Conservation (phyloP, 345 rosid species). For the Barbarea vulgaris region DNA sequence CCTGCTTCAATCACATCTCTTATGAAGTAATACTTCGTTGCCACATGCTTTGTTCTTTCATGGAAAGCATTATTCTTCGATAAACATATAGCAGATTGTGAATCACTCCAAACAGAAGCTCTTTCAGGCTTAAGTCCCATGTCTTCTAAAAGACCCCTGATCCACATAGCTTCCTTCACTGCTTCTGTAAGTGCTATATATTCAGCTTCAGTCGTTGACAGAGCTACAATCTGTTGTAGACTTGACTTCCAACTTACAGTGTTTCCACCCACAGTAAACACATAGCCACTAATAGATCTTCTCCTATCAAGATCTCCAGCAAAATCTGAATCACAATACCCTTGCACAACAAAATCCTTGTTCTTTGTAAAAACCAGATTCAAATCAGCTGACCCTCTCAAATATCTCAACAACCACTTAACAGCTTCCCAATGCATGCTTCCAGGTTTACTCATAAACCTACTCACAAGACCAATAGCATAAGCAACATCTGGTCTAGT, state of each 20-base stretch:
- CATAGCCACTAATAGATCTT: not conserved
- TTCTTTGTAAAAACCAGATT: not conserved
- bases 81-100: not conserved
- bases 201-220: not conserved
- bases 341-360: not conserved
- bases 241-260: not conserved
- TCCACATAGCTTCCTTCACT: not conserved
- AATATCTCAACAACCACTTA: not conserved
- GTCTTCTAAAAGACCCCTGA: not conserved
- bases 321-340: not conserved
- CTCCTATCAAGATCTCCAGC: not conserved
- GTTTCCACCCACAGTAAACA: not conserved
- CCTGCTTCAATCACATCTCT: not conserved
- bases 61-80: not conserved
- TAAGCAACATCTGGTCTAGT: not conserved
- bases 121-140: not conserved
- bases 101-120: not conserved
- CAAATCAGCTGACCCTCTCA: rapidly evolving
- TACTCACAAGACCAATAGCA: not conserved
- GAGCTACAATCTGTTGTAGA: not conserved
- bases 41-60: not conserved
- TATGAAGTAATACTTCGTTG: too few relatives aligned
- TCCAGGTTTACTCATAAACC: not conserved
- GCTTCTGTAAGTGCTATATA: not conserved
- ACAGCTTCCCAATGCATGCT: not conserved